These are phyloP conservation scores for Diaporthe eres DNA, from an alignment of 2,329 filamentous ascomycete genomes.

Conservation along the genomic window DNA sequence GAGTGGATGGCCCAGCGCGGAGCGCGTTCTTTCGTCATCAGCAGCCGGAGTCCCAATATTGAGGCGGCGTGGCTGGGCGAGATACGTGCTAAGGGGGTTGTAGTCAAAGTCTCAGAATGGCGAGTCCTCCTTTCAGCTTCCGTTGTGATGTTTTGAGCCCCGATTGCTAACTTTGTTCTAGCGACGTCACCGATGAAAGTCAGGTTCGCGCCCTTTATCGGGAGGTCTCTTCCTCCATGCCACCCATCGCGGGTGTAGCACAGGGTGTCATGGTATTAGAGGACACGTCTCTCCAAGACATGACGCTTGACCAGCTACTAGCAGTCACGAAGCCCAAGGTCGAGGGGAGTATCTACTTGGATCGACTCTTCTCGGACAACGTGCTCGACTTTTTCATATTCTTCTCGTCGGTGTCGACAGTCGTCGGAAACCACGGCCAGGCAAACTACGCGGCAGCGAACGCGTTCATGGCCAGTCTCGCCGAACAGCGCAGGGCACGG, in stretches of 20 bases:
- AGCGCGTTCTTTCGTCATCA: constrained; percentile 54
- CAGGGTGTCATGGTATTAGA: background rate
- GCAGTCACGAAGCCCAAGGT: background rate
- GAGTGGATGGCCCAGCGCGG: constrained; percentile 57
- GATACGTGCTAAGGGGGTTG: background rate
- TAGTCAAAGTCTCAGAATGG: background rate
- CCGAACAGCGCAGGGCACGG: constrained; percentile 50
- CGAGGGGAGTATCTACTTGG: background rate
- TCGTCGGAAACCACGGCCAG: too few species aligned
- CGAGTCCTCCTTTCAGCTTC: too few species aligned
- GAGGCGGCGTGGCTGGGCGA: constrained; percentile 47
- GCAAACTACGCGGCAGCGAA: constrained; percentile 46
- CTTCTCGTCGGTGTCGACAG: constrained; percentile 46
- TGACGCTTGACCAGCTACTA: background rate
- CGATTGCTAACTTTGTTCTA: background rate
- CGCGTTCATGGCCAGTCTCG: constrained; percentile 54
- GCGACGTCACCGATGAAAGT: background rate
- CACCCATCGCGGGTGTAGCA: background rate
- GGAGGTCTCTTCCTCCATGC: background rate
- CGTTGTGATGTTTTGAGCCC: too few species aligned
- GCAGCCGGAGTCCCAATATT: constrained; percentile 55
- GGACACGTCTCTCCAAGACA: background rate
- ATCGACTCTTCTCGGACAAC: background rate
- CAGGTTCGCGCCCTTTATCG: background rate
- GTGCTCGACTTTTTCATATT: constrained; percentile 47